Evolutionary conservation across 164 flowering plant genomes (phyloP).

Genomic region (Brasenia schreberi): DNA sequence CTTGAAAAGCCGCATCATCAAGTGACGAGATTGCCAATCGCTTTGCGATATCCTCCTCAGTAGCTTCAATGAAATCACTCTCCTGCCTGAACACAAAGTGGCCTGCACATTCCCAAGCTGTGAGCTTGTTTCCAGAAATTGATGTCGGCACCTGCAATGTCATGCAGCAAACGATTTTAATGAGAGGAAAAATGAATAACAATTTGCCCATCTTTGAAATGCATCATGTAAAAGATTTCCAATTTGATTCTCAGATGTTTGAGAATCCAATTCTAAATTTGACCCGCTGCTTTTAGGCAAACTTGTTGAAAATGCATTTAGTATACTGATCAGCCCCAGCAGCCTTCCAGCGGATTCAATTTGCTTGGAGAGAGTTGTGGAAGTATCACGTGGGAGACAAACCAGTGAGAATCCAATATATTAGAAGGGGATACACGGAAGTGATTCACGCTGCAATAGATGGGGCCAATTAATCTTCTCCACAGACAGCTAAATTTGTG

Average conservation of each 20-base stretch:
- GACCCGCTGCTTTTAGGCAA: neutral
- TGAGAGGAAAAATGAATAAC: neutral
- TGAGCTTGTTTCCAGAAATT: conserved; percentile 3
- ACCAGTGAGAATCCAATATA: too few relatives aligned
- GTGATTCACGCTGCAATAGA: too few relatives aligned
- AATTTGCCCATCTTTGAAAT: neutral
- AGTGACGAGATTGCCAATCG: conserved; percentile 13
- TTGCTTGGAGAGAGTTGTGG: too few relatives aligned
- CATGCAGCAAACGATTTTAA: too few relatives aligned
- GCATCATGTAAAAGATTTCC: neutral
- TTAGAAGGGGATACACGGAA: too few relatives aligned
- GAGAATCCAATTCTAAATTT: neutral
- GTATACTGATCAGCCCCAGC: neutral
- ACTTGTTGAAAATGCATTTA: neutral
- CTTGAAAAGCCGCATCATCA: conserved; percentile 12
- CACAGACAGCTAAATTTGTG: too few relatives aligned
- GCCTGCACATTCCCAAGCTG: conserved; percentile 30
- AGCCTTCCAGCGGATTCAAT: too few relatives aligned
- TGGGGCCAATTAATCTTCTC: too few relatives aligned
- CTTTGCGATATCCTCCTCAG: conserved; percentile 17
- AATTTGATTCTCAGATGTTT: neutral
- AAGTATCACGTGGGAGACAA: too few relatives aligned
- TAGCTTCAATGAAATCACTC: conserved; percentile 11
- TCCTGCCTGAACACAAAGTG: conserved; percentile 16
- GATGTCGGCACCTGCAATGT: conserved; percentile 1